Base-by-base conservation (phyloP, 164 flowering plant genomes). In the Vitis labrusca region DNA sequence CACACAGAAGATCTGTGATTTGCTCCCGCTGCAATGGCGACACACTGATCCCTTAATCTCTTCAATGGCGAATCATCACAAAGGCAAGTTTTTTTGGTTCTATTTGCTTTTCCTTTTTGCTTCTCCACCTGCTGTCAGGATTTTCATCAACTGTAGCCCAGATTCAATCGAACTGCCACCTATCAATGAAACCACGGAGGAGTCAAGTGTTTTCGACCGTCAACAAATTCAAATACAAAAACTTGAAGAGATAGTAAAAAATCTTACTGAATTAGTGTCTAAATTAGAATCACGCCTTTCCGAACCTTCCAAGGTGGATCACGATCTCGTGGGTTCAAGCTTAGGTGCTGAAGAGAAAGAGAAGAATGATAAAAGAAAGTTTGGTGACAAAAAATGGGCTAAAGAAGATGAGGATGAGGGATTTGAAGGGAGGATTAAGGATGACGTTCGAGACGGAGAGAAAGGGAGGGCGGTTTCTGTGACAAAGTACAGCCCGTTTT, bases 401-500 rank as follows among this genome's bases (percentile, higher is more conserved):
- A 63, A 57, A 10, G 80, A 62, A 29, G 64, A 1, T 13, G 71
- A 29, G 10, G 66, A 52, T 10, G 68, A 16, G 16, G 73, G 71
- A 13, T 44, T 54, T 16, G 71, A 64, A n/a, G 65, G 27, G 1
- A 52, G 23, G 57, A 50, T 54, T 16, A 72, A 51, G 71, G 64
- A 53, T 55, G 72, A 52, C 9, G 14, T 19, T 56, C 51, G 59
- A 57, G 78, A 70, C 64, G 80, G 55, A 47, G 76, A 64, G 73
- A 67, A 62, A 72, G 74, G 58, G 71, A 69, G 67, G 70, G 70
- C 85, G 14, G 76, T 85, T 61, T 83, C 94, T 0, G 90, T 91
- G 3, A 86, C 88, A 0, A 91, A 91, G 74, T 91, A 88, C 78
- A 91, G 85, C 78, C 88, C 94, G 1, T 81, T 92, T 51, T 93